phyloP scores from a whole-genome alignment of 257 asterid genomes.

The Salvia splendens region DNA sequence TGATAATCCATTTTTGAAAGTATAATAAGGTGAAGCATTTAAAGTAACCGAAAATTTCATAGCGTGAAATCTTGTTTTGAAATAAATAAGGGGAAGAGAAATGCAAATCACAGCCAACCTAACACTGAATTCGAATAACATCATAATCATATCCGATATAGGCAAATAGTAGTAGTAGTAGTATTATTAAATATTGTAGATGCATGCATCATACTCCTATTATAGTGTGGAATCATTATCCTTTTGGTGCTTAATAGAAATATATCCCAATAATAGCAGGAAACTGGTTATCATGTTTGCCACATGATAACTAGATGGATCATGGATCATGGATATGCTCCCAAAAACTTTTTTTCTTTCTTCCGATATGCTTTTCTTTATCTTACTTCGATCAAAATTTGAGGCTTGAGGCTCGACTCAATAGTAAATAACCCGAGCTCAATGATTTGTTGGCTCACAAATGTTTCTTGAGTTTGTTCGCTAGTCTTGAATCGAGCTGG shows the following conservation, averaged over 20 bases:
- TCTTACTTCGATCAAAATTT: background rate
- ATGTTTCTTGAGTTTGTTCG: no score
- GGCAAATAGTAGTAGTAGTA: background rate
- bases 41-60: no score
- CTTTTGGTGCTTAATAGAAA: slow-evolving; percentile 1
- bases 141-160: background rate
- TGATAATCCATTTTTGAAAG: no score
- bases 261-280: background rate
- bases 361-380: background rate
- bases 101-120: background rate
- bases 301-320: slow-evolving; percentile 9
- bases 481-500: no score
- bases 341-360: background rate
- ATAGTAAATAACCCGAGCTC: no score
- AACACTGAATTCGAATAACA: background rate
- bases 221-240: slow-evolving; percentile 20
- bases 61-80: no score
- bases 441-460: no score
- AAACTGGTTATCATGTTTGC: background rate
- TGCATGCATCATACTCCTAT: slow-evolving; percentile 38
- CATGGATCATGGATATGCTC: slow-evolving; percentile 10
- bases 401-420: no score
- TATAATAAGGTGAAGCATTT: no score
- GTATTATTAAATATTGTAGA: slow-evolving; percentile 3
- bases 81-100: no score